A percentile compares a stretch with the other conserved stretches of the same genome.
These are phyloP conservation scores for Phialophora macrospora DNA, from an alignment of 2,329 filamentous ascomycete species.

Conservation along the genomic window DNA sequence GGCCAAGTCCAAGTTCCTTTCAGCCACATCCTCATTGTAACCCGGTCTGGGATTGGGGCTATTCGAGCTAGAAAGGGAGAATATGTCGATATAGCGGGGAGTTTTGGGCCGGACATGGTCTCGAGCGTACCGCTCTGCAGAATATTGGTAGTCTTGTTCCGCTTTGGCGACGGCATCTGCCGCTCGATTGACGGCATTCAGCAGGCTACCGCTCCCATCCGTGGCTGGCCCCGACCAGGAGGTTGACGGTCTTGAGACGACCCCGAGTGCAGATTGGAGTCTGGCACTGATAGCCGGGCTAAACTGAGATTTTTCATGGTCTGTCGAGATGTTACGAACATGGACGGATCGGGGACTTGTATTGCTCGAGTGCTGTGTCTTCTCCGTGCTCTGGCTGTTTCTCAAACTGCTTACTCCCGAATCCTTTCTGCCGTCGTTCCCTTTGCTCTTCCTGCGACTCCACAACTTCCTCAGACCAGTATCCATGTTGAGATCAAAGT, in stretches of 20 bases:
- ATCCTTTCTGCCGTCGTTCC: slow-evolving; percentile 22
- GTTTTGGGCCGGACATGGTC: slow-evolving; percentile 22
- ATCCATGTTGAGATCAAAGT: slow-evolving; percentile 29
- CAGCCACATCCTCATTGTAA: slow-evolving; percentile 38
- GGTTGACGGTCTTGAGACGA: slow-evolving; percentile 27
- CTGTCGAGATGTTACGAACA: slow-evolving; percentile 10
- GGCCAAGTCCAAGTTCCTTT: slow-evolving; percentile 33
- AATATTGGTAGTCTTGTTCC: slow-evolving; percentile 28
- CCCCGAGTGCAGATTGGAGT: slow-evolving; percentile 27
- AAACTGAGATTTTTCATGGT: slow-evolving; percentile 11
- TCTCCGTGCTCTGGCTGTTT: slow-evolving; percentile 27
- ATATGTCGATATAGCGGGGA: slow-evolving; percentile 37
- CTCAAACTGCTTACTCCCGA: slow-evolving; percentile 24
- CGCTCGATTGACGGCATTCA: slow-evolving; percentile 37
- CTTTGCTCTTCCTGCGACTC: slow-evolving; percentile 35
- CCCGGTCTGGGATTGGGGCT: slow-evolving; percentile 11
- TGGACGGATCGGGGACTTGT: slow-evolving; percentile 17
- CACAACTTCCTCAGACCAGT: slow-evolving; percentile 34
- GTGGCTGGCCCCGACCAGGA: slow-evolving; percentile 33
- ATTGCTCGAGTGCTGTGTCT: slow-evolving; percentile 9
- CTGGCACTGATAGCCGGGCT: slow-evolving; percentile 16
- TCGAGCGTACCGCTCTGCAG: slow-evolving; percentile 21
- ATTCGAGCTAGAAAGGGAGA: slow-evolving; percentile 29
- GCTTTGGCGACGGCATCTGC: slow-evolving; percentile 31
- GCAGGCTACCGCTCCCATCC: slow-evolving; percentile 36